These are phyloP conservation scores for Sporothrix luriei DNA, from an alignment of 2,329 filamentous ascomycete genomes.

Conservation along the genomic window DNA sequence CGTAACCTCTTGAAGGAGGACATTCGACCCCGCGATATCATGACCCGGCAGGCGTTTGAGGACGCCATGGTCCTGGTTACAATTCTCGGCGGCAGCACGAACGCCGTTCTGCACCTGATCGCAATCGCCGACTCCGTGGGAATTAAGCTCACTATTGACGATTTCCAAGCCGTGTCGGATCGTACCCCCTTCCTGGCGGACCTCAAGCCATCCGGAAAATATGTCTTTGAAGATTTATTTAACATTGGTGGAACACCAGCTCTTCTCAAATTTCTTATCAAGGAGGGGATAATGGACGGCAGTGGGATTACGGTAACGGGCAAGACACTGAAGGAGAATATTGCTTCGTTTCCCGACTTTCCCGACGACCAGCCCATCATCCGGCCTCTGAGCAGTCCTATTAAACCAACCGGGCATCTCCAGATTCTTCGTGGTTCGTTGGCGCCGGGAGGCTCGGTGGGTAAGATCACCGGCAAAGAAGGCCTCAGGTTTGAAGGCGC, in stretches of 20 bases:
- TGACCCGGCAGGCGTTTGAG: slow-evolving; percentile 79
- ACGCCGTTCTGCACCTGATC: slow-evolving; percentile 81
- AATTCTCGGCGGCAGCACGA: slow-evolving; percentile 81
- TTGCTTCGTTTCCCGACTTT: slow-evolving; percentile 72
- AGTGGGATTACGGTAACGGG: slow-evolving; percentile 82
- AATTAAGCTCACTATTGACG: slow-evolving; percentile 79
- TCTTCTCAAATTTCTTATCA: slow-evolving; percentile 83
- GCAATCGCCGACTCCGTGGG: slow-evolving; percentile 81
- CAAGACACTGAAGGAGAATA: slow-evolving; percentile 85
- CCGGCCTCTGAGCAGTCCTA: slow-evolving; percentile 75
- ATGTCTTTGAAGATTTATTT: slow-evolving; percentile 81
- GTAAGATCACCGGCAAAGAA: slow-evolving; percentile 94
- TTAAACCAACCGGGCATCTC: slow-evolving; percentile 84
- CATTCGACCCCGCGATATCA: slow-evolving; percentile 74
- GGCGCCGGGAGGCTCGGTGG: slow-evolving; percentile 82
- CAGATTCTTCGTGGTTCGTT: slow-evolving; percentile 86
- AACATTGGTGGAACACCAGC: slow-evolving; percentile 85
- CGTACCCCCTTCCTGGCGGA: slow-evolving; percentile 78
- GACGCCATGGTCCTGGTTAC: slow-evolving; percentile 83
- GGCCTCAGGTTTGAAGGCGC: slow-evolving; percentile 80
- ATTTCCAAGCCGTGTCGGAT: slow-evolving; percentile 82
- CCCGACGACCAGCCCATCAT: slow-evolving; percentile 80
- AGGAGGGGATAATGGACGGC: slow-evolving; percentile 79
- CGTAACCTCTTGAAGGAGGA: slow-evolving; percentile 74
- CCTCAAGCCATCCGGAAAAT: slow-evolving; percentile 82